These are phyloP conservation scores for Fusarium burgessii DNA, from an alignment of 2,329 filamentous ascomycete species.

Conservation along the genomic window DNA sequence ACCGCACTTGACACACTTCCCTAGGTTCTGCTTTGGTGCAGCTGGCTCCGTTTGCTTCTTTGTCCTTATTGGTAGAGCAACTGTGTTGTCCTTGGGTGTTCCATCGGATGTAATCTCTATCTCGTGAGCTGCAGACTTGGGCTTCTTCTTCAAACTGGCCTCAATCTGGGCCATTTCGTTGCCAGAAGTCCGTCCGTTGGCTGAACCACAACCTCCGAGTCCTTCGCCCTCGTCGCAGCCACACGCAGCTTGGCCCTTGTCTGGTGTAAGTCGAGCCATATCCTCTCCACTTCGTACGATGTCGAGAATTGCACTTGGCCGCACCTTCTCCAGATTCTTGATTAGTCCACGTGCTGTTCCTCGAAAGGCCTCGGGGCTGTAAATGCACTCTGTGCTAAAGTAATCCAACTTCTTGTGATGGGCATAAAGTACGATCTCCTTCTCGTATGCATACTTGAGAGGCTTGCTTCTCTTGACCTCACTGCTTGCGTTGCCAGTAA, in stretches of 20 bases:
- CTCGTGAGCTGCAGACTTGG: slow-evolving; percentile 44
- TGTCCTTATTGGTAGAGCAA: slow-evolving; percentile 52
- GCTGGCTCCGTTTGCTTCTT: slow-evolving; percentile 44
- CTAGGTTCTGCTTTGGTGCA: slow-evolving; percentile 76
- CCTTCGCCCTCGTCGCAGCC: slow-evolving; percentile 55
- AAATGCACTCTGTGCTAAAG: slow-evolving; percentile 98
- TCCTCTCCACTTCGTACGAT: slow-evolving; percentile 96
- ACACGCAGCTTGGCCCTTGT: slow-evolving; percentile 53
- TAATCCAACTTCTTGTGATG: slow-evolving; percentile 98
- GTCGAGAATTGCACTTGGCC: slow-evolving; percentile 94
- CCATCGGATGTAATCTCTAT: slow-evolving; percentile 50
- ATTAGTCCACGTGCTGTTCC: slow-evolving; percentile 92
- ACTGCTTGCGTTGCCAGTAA: slow-evolving; percentile 81
- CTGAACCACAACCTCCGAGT: slow-evolving; percentile 76
- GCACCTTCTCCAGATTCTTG: slow-evolving; percentile 93
- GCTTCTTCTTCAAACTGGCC: slow-evolving; percentile 53
- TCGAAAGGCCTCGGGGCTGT: slow-evolving; percentile 95
- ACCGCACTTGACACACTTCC: slow-evolving; percentile 87
- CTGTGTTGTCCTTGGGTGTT: slow-evolving; percentile 42
- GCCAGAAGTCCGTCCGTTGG: slow-evolving; percentile 73
- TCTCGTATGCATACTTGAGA: slow-evolving; percentile 98
- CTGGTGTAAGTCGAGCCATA: slow-evolving; percentile 80
- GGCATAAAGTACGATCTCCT: slow-evolving; percentile 98
- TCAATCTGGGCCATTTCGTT: slow-evolving; percentile 89
- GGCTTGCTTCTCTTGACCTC: slow-evolving; percentile 97